These are phyloP conservation scores for Cyberlindnera mycetangii DNA, from an alignment of 805 yeast species.

Conservation along the genomic window DNA sequence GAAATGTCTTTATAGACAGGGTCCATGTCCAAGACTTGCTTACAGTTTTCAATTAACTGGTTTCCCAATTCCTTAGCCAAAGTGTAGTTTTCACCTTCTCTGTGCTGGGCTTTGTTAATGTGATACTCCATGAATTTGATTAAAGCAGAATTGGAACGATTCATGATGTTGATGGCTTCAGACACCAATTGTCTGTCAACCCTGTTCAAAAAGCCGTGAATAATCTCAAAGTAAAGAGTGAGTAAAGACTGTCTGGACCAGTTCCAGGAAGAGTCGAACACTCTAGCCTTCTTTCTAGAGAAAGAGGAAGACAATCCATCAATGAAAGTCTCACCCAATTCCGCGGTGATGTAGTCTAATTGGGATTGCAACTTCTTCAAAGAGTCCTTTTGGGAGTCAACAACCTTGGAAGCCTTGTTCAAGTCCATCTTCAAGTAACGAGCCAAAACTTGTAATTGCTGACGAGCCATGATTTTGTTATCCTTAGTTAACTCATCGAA, in stretches of 20 bases:
- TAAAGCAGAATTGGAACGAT: constrained; percentile 90
- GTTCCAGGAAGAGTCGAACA: constrained; percentile 97
- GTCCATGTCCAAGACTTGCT: constrained; percentile 70
- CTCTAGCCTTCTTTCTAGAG: constrained; percentile 90
- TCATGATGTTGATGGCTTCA: constrained; percentile 96
- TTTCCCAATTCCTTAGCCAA: constrained; percentile 88
- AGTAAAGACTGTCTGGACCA: constrained; percentile 99
- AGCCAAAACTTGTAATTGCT: constrained; percentile 82
- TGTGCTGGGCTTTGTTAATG: constrained; percentile 56
- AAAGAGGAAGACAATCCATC: constrained; percentile 88
- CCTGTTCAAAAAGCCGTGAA: constrained; percentile 86
- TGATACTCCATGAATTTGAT: constrained; percentile 95
- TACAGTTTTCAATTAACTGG: constrained; percentile 93
- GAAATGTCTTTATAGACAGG: constrained; percentile 96
- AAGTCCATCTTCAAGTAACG: constrained; percentile 91
- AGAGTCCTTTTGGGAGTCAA: constrained; percentile 75
- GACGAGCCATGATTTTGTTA: constrained; percentile 46
- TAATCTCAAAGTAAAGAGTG: constrained; percentile 90
- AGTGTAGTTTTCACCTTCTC: constrained; percentile 88
- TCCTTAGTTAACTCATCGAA: constrained; percentile 62
- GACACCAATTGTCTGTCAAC: constrained; percentile 95
- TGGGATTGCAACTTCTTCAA: constrained; percentile 80
- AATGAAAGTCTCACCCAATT: constrained; percentile 91
- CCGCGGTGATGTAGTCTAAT: constrained; percentile 69
- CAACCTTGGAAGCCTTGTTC: constrained; percentile 84